Evolutionary conservation across 2,329 filamentous ascomycete genomes (phyloP), one percentile per base, ranked within the genome.

Genomic region (Paecilomyces niveus): DNA sequence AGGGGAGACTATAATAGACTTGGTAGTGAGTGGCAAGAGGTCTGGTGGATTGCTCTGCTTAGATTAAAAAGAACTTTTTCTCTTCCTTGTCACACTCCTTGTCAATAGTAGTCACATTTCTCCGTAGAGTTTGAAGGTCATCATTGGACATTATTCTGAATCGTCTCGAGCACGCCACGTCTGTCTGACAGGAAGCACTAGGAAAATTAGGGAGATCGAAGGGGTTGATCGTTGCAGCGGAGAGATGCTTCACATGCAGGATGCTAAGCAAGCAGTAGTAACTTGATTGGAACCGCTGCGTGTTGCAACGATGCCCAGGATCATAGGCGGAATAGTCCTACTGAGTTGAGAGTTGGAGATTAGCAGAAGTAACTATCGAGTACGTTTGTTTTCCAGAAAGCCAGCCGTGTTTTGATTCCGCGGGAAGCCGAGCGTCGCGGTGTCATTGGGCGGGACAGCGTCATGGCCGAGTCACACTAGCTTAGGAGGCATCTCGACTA

Each of bases 371-470:
- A n/a, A n/a, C n/a, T n/a, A 26, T 24, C 13, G 18, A 52, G 26
- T n/a, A 24, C 5, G 13, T 22, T 15, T 13, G 13, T 13, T 13
- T 2, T 7, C 11, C n/a, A 18, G 2, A 13, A 18, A 45, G 35
- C 13, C 35, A 45, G 21, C 50, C 21, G 50, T 24, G 21, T 24
- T 52, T 52, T 9, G 13, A 31, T 58, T 57, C 60, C 58, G 60
- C 52, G 45, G 56, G 45, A 53, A 56, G 60, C 60, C 60, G 58
- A 58, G 49, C 59, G 56, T n/a, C n/a, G n/a, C n/a, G n/a, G n/a
- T n/a, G n/a, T 9, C 49, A 49, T 62, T 62, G 50, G 57, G 33
- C 45, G 58, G 24, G 56, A 58, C 55, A 51, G 51, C 50, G 55
- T 45, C 58, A 24, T 39, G 61, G 13, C 49, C 54, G 60, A 55